Evolutionary conservation across 1,284 basidiomycete genomes (phyloP), one percentile per base, ranked within the genome.

Genomic region (Quambalaria eucalypti): DNA sequence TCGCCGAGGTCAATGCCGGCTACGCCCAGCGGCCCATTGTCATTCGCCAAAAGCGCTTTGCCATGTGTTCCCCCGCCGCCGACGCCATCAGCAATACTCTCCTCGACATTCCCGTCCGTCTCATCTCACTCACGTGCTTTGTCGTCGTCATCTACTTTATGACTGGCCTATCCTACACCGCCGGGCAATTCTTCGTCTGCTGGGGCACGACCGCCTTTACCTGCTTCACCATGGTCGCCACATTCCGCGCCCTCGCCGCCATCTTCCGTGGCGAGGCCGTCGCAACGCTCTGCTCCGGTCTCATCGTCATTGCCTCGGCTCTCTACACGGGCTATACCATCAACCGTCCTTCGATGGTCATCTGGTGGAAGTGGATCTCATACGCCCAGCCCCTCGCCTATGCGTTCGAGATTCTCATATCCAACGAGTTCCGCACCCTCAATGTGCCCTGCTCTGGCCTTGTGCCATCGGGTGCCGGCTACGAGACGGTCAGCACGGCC

Each of bases 281-380:
- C 28, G 57, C 68, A 1, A 83, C 83, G 59, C 80, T 83, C 2
- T 60, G 85, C 14, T 82, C 82, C 16, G 85, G 84, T 59, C 68
- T 86, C 21, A 70, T 81, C 1, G 75, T 82, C 23, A 73, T 81
- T 81, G 46, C 85, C 81, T 74, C 84, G 83, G 80, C 80, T 38
- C 71, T 82, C 42, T 81, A 81, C 66, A 82, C 81, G 14, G 87
- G 87, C 1, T 88, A 87, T 71, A 83, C 85, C 56, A 82, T 87
- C 60, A 85, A 85, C 1, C 81, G 68, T n/a, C 39, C 52, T 1
- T 50, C 56, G 48, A 68, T 67, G 67, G n/a, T n/a, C n/a, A 64
- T 64, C 36, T 65, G 81, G 65, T 79, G 81, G 0, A 79, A 52
- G 61, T 73, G 44, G 66, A 55, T 67, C 52, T 61, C 61, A 4